Conservation (phyloP, 2,329 filamentous ascomycete species). For the Dryadomyces quercus-mongolicae region DNA sequence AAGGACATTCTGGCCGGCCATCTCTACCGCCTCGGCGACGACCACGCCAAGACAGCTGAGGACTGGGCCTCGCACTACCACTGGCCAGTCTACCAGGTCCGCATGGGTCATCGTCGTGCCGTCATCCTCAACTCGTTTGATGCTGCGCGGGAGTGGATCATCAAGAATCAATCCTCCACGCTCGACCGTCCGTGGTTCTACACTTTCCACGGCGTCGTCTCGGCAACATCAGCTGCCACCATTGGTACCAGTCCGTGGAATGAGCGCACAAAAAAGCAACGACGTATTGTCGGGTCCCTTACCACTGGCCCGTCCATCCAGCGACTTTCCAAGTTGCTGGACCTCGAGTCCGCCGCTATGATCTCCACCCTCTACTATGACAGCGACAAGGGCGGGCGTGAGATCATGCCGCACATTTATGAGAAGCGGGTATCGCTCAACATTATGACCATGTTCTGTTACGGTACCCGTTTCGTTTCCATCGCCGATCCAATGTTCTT, state of each 20-base stretch:
- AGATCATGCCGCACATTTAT: slow-evolving; percentile 3
- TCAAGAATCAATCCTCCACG: slow-evolving; percentile 2
- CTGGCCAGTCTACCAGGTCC: slow-evolving; percentile 6
- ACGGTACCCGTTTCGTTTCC: neutral
- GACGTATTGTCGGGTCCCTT: slow-evolving; percentile 2
- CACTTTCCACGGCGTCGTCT: slow-evolving; percentile 5
- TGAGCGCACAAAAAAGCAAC: slow-evolving; percentile 3
- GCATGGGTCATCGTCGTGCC: slow-evolving; percentile 1
- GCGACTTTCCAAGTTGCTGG: neutral
- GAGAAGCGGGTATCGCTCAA: slow-evolving; percentile 5
- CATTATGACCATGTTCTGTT: slow-evolving; percentile 4
- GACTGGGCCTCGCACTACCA: neutral
- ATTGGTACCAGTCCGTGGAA: slow-evolving; percentile 4
- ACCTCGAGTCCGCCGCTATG: slow-evolving; percentile 3
- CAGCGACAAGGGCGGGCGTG: neutral
- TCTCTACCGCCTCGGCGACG: slow-evolving; percentile 1
- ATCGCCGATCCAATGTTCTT: neutral
- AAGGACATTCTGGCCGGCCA: neutral
- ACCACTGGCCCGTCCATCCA: slow-evolving; percentile 1
- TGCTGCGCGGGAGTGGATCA: neutral
- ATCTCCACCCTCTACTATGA: neutral
- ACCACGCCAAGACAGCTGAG: slow-evolving; percentile 1
- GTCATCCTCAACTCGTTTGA: slow-evolving; percentile 2
- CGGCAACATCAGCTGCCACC: neutral
- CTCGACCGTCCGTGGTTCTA: slow-evolving; percentile 3